Base-by-base conservation (phyloP, 2,329 filamentous ascomycete genomes). In the Pestalotiopsis sp. region DNA sequence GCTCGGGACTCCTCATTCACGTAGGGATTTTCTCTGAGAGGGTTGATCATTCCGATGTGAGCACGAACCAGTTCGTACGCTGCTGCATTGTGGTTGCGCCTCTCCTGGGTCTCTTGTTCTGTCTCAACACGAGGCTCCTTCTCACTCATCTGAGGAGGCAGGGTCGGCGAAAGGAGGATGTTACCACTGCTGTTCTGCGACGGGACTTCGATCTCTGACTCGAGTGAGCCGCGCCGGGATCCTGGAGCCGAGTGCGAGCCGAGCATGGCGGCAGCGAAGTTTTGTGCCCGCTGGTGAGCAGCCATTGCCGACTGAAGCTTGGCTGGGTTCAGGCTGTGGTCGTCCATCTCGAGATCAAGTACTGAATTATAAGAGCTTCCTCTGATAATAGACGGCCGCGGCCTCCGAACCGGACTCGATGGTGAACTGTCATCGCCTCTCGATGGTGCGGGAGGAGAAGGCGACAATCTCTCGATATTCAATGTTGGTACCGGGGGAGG, bases 51-150 rank as follows among this genome's bases (percentile, higher is more conserved):
- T 59, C 72, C 70, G 3, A 81, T 81, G 70, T 84, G 82, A n/a
- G 81, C 75, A 67, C 78, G 77, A 22, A 84, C 82, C 14, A 84
- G 78, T 39, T 82, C 77, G 67, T 79, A 81, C 0, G 81, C 82
- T 65, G 82, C 81, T 0, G 77, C 75, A 35, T 76, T 78, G 61
- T 73, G 68, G 17, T 74, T 71, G 14, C 75, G 74, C 7, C 75
- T 71, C 52, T 76, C 72, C 10, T 74, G 69, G 2, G 71, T 71
- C 57, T 71, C 70, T 55, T 68, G 52, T 2, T 60, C 52, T 39
- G 67, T 68, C 6, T 52, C 67, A n/a, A 69, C 69, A 6, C 44
- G 64, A 35, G 24, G n/a, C 24, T 20, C 48, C 40, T 55, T 30
- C 20, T 56, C 22, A 22, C 52, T 55, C 17, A 17, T 10, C 6